Base-by-base conservation (phyloP, 441 rosid genomes). In the Raphanus hybrid region DNA sequence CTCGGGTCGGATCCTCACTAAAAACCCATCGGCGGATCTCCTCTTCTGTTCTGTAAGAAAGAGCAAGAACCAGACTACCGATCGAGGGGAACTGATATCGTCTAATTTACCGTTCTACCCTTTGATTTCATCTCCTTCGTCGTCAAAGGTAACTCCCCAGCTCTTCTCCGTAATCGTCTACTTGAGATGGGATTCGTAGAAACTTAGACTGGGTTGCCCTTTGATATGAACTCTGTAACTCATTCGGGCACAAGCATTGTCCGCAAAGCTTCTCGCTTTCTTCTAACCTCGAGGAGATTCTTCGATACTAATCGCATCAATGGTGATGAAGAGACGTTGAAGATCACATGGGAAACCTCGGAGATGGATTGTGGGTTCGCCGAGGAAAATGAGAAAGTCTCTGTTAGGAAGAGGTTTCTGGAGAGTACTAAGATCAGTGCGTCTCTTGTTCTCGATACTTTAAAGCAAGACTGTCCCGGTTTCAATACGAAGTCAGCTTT, bases 391-490 rank as follows among this genome's bases (percentile, higher is more conserved):
- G 82, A 67, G 45, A 18, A 67, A 34, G 48, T 75, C 57, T 74
- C 82, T 1, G 75, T 16, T 8, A 75, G 92, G 79, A 80, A 9
- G 39, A 65, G 65, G 11, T 89, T 90, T 82, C 1, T 87, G 10
- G 82, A 82, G 67, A 80, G 69, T 43, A 80, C 62, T 20, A 87
- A 80, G 81, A 41, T 69, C 7, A 84, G 86, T 81, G 97, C 96
- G 27, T 71, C 75, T 26, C 84, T 75, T 39, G 84, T 90, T 75
- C 85, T 91, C 61, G 89, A 86, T 61, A 79, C 94, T 63, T 86
- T 95, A 74, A 82, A 81, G 39, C 89, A 84, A 80, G 98, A 95
- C 84, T 91, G 89, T 3, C 98, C 90, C 0, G 93, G 91, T 4
- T 89, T 86, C 70, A 87, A 95, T 84, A 80, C 86, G 0, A 88